phyloP scores from a whole-genome alignment of 169 alveolate genomes.

The Plasmodium fragile region DNA sequence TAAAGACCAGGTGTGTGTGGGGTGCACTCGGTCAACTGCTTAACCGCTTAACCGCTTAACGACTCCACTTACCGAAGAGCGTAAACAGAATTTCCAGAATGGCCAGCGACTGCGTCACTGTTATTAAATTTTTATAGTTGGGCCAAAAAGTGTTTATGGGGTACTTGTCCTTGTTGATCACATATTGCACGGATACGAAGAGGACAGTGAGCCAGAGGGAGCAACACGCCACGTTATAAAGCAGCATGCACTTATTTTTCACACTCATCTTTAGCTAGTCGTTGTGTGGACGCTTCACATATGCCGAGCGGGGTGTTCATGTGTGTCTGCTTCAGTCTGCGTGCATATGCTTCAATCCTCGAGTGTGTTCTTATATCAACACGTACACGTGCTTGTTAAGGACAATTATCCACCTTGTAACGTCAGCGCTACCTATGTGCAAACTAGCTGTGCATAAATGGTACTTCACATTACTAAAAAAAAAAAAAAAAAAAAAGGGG shows the following conservation, averaged over 20 bases:
- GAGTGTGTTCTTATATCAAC: background rate
- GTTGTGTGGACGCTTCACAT: background rate
- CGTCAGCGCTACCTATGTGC: background rate
- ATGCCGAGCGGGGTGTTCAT: background rate
- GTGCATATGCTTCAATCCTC: background rate
- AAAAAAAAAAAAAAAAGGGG: background rate
- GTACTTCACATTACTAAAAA: background rate
- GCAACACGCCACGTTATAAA: constrained; percentile 36
- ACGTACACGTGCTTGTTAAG: background rate
- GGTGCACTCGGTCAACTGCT: background rate
- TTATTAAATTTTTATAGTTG: constrained; percentile 15
- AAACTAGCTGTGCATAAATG: background rate
- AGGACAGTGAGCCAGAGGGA: constrained; percentile 21
- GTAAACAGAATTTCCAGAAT: constrained; percentile 36
- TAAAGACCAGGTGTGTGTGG: background rate
- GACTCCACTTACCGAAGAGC: constrained; percentile 2
- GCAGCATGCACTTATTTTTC: constrained; percentile 15
- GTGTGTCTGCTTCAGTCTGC: background rate
- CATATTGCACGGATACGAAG: constrained; percentile 35
- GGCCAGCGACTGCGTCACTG: constrained; percentile 51
- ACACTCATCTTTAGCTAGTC: constrained; percentile 30
- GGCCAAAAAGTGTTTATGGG: constrained; percentile 31
- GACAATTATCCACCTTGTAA: background rate
- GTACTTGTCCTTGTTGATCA: constrained; percentile 37
- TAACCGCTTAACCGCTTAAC: background rate